Evolutionary conservation across 495 filamentous ascomycete genomes (phyloP).

Genomic region (Corynascus novoguineensis): DNA sequence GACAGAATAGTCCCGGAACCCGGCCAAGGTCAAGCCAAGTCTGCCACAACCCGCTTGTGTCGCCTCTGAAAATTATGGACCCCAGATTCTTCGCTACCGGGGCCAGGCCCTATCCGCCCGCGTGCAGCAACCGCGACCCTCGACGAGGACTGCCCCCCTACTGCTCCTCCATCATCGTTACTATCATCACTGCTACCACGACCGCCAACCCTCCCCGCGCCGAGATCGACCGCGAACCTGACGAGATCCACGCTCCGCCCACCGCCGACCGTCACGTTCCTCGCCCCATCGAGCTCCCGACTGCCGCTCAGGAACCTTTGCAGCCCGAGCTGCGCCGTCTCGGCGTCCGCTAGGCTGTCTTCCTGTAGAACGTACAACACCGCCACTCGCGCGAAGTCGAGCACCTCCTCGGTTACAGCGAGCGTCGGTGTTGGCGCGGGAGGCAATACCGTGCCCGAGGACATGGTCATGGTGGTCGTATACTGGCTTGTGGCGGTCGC

Average conservation of each 20-base stretch:
- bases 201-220: conserved; percentile 11
- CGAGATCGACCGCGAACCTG: conserved; percentile 24
- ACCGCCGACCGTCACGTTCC: conserved; percentile 40
- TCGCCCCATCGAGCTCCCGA: conserved; percentile 31
- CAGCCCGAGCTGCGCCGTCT: conserved; percentile 50
- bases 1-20: too few species aligned
- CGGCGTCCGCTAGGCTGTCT: conserved; percentile 46
- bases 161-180: neutral
- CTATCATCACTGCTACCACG: neutral
- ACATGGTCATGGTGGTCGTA: conserved; percentile 27
- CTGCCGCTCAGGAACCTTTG: conserved; percentile 46
- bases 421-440: conserved; percentile 24
- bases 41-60: too few species aligned
- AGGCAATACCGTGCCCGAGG: conserved; percentile 24
- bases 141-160: neutral
- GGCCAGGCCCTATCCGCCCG: too few species aligned
- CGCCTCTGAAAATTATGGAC: too few species aligned
- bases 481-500: conserved; percentile 9
- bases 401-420: conserved; percentile 41
- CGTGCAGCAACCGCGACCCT: too few species aligned
- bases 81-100: too few species aligned
- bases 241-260: conserved; percentile 44
- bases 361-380: conserved; percentile 60
- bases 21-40: too few species aligned
- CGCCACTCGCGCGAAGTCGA: conserved; percentile 62